Evolutionary conservation across 1,284 basidiomycete species (phyloP), one percentile per base, ranked within the genome.

Genomic region (Apiotrichum siamense): DNA sequence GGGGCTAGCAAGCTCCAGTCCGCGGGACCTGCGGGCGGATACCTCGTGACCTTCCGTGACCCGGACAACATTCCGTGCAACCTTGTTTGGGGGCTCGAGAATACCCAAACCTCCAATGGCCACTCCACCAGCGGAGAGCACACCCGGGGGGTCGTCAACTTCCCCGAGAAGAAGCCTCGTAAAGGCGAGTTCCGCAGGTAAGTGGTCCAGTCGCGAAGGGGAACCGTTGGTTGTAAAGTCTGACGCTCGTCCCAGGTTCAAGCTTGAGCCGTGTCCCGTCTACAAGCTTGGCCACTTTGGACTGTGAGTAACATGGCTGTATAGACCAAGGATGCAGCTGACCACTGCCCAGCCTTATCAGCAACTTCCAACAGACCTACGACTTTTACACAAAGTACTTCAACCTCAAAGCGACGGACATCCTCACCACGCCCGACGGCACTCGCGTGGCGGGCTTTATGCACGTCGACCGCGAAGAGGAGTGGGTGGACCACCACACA

Each of bases 231-330:
- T n/a, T n/a, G n/a, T n/a, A n/a, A n/a, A n/a, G n/a, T n/a, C n/a
- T n/a, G n/a, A n/a, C n/a, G n/a, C n/a, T n/a, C n/a, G n/a, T n/a
- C n/a, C n/a, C n/a, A n/a, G n/a, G n/a, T n/a, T n/a, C n/a, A n/a
- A n/a, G n/a, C n/a, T n/a, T n/a, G n/a, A n/a, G n/a, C 55, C 60
- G 7, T 57, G 35, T 35, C 39, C 55, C 2, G 56, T 62, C 3
- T 55, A 44, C 49, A 61, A 61, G 52, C 52, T 62, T 11, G 61
- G 61, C 0, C 61, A 62, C 48, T 62, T 50, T 44, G 60, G 58
- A 35, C 50, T 60, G 53, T 57, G 38, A 45, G 57, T 50, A 6
- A 10, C 5, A n/a, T n/a, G n/a, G n/a, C n/a, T 9, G 12, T 1
- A 15, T 37, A 5, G 4, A 37, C 20, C 10, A 11, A 21, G 6